phyloP scores from a whole-genome alignment of 23 red algal genomes.

The Cyanidium caldarium region DNA sequence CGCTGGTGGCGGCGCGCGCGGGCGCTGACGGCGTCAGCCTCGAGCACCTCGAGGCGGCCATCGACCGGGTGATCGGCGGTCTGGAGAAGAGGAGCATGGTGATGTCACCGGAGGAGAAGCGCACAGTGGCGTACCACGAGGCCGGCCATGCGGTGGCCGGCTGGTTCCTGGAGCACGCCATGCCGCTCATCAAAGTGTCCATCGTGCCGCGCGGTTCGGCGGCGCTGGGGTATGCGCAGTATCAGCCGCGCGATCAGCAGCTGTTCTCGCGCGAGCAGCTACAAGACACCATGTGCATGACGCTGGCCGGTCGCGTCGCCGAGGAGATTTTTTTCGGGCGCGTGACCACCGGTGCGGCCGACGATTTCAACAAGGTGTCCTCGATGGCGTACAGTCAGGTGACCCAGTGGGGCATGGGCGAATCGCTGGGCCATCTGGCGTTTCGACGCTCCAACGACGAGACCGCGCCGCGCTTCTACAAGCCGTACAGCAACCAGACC shows the following conservation, averaged over 20 bases:
- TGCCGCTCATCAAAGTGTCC: constrained; percentile 90
- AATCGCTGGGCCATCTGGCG: constrained; percentile 48
- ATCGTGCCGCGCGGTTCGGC: constrained; percentile 88
- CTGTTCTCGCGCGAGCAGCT: constrained; percentile 60
- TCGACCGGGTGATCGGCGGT: constrained; percentile 92
- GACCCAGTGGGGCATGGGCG: constrained; percentile 73
- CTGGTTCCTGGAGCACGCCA: constrained; percentile 91
- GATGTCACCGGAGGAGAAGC: constrained; percentile 95
- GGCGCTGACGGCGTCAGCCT: constrained; percentile 41
- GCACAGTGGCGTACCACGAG: constrained; percentile 96
- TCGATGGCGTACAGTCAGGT: constrained; percentile 88
- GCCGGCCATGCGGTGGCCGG: constrained; percentile 97
- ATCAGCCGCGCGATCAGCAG: constrained; percentile 75
- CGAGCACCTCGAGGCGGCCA: constrained; percentile 71
- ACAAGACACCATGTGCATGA: constrained; percentile 88
- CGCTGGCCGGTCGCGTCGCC: constrained; percentile 73
- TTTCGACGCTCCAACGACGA: constrained; percentile 36
- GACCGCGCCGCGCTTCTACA: constrained; percentile 45
- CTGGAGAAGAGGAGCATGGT: constrained; percentile 98
- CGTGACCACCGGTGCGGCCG: constrained; percentile 82
- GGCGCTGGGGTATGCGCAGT: constrained; percentile 92
- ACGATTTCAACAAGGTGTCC: constrained; percentile 95
- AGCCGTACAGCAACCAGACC: constrained; percentile 73
- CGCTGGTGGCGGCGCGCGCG: constrained; percentile 68
- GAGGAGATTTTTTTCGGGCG: constrained; percentile 92